Evolutionary conservation across 352 stramenopile genomes (phyloP), one percentile per base, ranked within the genome.

Genomic region (Phytophthora pisi): DNA sequence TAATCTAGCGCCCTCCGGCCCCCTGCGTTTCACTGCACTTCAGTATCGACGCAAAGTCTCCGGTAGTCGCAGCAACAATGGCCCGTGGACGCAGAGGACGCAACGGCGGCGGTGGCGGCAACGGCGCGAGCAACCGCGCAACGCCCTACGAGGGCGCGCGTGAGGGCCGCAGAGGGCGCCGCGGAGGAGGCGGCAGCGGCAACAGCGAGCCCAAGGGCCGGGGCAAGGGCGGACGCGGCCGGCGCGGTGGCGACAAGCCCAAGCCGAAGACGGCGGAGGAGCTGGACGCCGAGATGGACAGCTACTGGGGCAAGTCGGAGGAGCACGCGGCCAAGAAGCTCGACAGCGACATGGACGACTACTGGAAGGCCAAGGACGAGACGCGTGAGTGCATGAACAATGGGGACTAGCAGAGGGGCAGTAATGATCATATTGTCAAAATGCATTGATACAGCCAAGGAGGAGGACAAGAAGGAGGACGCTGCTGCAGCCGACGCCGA

Each of bases 291-390:
- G 88, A 95, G 52, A 93, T 95, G 88, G 88, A 95, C 79, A 86
- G 60, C 28, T 95, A 95, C 80, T 95, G 88, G 88, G 84, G 84
- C 53, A 95, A 95, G 73, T 93, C 85, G 57, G 75, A 82, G 64
- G 88, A 95, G 70, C 88, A 95, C 66, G 88, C 88, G 23, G 43
- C 79, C 54, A 95, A 95, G 81, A 92, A 92, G 70, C 65, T 95
- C 28, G 88, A 95, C 63, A 77, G 53, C 43, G 88, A 95, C 72
- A 92, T 95, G 88, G 85, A 95, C 68, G 79, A 93, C 66, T 95
- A 95, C 78, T 95, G 88, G 88, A 95, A 95, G 84, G 84, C 64
- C 42, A 95, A 95, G 76, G 79, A 83, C 46, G 75, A 80, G 6
- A 65, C 57, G 49, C 45, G 78, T 86, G 55, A 4, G 70, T 80